Base-by-base conservation (phyloP, 352 stramenopile genomes). In the Phytophthora agathidicida region DNA sequence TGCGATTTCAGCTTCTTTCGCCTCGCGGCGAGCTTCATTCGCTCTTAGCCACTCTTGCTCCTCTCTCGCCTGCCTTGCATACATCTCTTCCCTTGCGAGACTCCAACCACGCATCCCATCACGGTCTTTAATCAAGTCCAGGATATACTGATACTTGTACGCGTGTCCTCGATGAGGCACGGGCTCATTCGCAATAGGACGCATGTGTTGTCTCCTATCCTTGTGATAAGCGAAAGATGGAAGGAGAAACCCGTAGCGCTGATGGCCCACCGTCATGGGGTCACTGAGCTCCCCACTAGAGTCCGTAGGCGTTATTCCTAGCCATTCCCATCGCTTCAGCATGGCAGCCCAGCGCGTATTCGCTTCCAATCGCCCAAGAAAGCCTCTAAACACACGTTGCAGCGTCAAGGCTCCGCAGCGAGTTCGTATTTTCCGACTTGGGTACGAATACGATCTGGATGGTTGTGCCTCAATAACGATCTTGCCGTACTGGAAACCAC, bases 321-420 rank as follows among this genome's bases (percentile, higher is more conserved):
- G 68, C 83, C 83, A 93, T 51, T 91, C 69, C 83, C 83, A 93
- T 16, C 79, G 68, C 42, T 67, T 77, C n/a, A 90, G 45, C 77
- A 91, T 93, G 5, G 36, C 64, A n/a, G 70, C 63, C 83, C 83
- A 91, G n/a, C 49, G 46, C n/a, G 75, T 61, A 59, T 89, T 93
- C 7, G 79, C 80, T 1, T 33, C 19, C 6, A 93, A 35, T n/a
- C 81, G 78, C n/a, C 75, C 79, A 3, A 74, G 19, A 38, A 77
- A 67, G 3, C 80, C 81, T 32, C 81, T 68, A 23, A 77, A 88
- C 9, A 78, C 39, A 2, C 77, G 77, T 42, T 93, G 83, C 13
- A 93, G 74, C 2, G 56, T 61, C 14, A 77, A 23, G 0, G 55
- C 60, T 1, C 60, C 77, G 9, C 38, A 71, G 3, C 47, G 31